Evolutionary conservation across 371 early-diverging fungal genomes (phyloP), one percentile per base, ranked within the genome.

Genomic region (Mucor lusitanicus): DNA sequence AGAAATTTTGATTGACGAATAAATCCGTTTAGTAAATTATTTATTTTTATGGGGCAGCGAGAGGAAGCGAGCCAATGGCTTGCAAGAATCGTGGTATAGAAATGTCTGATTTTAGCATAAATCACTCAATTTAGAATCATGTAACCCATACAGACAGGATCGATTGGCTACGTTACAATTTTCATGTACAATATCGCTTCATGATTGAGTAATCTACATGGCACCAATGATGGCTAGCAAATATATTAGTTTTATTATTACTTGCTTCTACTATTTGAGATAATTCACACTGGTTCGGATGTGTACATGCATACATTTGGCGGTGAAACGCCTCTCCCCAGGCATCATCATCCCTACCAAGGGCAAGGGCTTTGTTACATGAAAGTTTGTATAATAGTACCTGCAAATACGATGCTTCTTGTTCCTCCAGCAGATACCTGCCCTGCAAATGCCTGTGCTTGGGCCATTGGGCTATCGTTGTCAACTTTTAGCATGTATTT

Each of bases 1-100:
- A 42, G 73, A 78, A 67, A 59, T 65, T 35, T 33, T 57, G 53
- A 53, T 53, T 53, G 53, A 48, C 12, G 23, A 56, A 56, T 56
- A 33, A 56, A 56, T 32, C 13, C 1, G 23, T 23, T 23, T 37
- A 4, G 27, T 56, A 30, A 30, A 17, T 56, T 19, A n/a, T 30
- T 48, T 23, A n/a, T 48, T 48, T 48, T 48, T 48, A 46, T 46
- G 21, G 21, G 46, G 23, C 9, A 46, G 11, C 19, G 11, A 11
- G 11, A 7, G 8, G 8, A 9, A 44, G 0, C 8, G 19, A 8
- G 19, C 46, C 46, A 46, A 46, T 46, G 21, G 21, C 3, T 21
- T 17, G 5, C 17, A 4, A 42, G n/a, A 17, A n/a, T 42, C 30
- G 44, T 42, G 6, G 6, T 17, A n/a, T n/a, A 7, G n/a, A 5